A percentile compares a stretch with the other conserved stretches of the same genome.
Conservation (phyloP, 2,329 filamentous ascomycete species). For the Leptographium radiaticola region DNA sequence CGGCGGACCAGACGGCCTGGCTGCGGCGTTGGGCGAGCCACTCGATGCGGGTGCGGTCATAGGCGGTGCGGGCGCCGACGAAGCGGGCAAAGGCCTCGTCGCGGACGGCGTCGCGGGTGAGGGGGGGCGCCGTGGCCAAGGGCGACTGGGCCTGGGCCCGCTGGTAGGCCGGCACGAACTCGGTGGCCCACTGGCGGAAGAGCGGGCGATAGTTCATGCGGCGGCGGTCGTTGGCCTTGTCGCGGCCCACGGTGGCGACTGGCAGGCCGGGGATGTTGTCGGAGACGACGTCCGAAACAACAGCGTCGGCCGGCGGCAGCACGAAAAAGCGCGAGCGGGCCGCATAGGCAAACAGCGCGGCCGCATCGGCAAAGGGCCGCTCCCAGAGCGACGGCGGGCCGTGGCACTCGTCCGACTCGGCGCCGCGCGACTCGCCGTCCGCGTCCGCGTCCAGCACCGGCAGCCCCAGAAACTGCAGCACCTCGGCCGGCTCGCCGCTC, state of each 20-base stretch:
- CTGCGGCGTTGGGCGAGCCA: constrained; percentile 28
- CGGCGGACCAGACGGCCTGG: constrained; percentile 25
- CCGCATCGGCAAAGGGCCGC: constrained; percentile 37
- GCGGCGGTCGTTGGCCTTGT: constrained; percentile 41
- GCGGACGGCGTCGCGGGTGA: constrained; percentile 30
- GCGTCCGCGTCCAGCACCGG: constrained; percentile 12
- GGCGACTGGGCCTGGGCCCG: constrained; percentile 2
- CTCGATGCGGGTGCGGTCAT: constrained; percentile 24
- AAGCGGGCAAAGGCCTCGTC: constrained; percentile 42
- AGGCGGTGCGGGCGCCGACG: constrained; percentile 26
- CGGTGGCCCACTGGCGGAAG: constrained; percentile 47
- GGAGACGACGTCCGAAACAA: background rate
- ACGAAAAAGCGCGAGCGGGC: constrained; percentile 45
- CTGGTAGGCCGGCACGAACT: constrained; percentile 39
- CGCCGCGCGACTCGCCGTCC: constrained; percentile 1
- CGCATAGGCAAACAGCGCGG: constrained; percentile 51
- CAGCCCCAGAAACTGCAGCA: constrained; percentile 53
- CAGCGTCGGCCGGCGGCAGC: constrained; percentile 14
- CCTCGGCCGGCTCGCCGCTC: constrained; percentile 38
- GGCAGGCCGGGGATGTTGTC: background rate
- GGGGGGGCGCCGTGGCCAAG: background rate
- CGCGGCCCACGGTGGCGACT: background rate
- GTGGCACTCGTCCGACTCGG: background rate
- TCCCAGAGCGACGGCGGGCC: constrained; percentile 26
- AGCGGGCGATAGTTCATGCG: constrained; percentile 41